phyloP scores from a whole-genome alignment of 2,329 filamentous ascomycete genomes.

The Pseudogymnoascus verrucosus region DNA sequence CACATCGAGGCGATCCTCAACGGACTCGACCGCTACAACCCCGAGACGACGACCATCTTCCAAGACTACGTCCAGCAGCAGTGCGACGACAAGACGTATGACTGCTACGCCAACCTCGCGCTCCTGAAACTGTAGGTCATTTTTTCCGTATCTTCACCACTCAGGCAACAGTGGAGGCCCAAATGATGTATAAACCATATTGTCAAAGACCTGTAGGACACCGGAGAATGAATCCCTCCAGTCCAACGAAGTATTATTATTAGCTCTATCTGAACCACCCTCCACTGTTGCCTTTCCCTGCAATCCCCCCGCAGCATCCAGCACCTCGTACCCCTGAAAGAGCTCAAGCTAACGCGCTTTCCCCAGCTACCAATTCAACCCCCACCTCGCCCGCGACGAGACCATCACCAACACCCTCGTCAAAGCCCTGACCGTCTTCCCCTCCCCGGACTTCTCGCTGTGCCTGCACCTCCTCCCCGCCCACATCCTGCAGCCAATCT shows the following conservation, averaged over 20 bases:
- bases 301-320: neutral
- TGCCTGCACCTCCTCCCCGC: constrained; percentile 89
- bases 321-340: constrained; percentile 12
- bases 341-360: constrained; percentile 11
- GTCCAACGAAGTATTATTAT: constrained; percentile 60
- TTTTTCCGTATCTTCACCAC: neutral
- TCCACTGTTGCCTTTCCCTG: constrained; percentile 10
- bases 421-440: constrained; percentile 96
- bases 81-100: constrained; percentile 89
- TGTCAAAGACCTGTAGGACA: constrained; percentile 56
- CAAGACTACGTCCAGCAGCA: constrained; percentile 92
- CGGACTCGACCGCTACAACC: constrained; percentile 96
- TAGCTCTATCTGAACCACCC: constrained; percentile 64
- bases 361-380: constrained; percentile 96
- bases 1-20: constrained; percentile 91
- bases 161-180: constrained; percentile 10
- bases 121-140: constrained; percentile 87
- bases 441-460: constrained; percentile 88
- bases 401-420: constrained; percentile 98
- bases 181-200: constrained; percentile 13
- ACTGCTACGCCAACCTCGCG: constrained; percentile 94
- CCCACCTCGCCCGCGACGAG: constrained; percentile 92
- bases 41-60: constrained; percentile 86
- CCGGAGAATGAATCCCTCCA: constrained; percentile 48
- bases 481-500: constrained; percentile 59